phyloP scores from a whole-genome alignment of 139 green algal species.

The Volvox reticuliferus region DNA sequence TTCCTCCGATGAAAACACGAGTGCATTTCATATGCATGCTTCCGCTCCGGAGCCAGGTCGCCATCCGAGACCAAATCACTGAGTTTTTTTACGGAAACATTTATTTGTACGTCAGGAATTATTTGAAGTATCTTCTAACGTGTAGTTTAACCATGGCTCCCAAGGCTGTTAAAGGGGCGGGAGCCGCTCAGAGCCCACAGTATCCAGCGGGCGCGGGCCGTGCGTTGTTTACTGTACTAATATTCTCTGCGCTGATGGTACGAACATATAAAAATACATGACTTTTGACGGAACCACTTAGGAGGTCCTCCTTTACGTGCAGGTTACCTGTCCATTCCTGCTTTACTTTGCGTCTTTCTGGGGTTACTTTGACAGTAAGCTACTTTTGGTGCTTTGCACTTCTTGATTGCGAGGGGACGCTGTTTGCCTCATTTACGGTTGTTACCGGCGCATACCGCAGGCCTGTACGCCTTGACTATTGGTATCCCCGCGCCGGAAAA shows the following conservation, averaged over 20 bases:
- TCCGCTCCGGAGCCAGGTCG: conserved; percentile 8
- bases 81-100: no score
- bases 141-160: neutral
- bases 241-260: conserved; percentile 31
- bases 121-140: no score
- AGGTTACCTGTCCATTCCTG: conserved; percentile 1
- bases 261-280: neutral
- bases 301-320: neutral
- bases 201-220: conserved; percentile 1
- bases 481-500: conserved; percentile 30
- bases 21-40: no score
- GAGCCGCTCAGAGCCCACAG: no score
- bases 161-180: neutral
- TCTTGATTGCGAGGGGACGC: no score
- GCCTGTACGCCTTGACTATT: conserved; percentile 16
- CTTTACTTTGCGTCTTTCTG: conserved; percentile 29
- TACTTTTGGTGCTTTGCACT: neutral
- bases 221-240: neutral
- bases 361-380: conserved; percentile 37
- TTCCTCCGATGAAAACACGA: no score
- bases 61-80: neutral
- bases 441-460: neutral
- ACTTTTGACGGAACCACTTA: neutral
- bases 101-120: no score
- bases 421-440: no score